Conservation (phyloP, 2,329 filamentous ascomycete species). For the Thelonectria blattea region DNA sequence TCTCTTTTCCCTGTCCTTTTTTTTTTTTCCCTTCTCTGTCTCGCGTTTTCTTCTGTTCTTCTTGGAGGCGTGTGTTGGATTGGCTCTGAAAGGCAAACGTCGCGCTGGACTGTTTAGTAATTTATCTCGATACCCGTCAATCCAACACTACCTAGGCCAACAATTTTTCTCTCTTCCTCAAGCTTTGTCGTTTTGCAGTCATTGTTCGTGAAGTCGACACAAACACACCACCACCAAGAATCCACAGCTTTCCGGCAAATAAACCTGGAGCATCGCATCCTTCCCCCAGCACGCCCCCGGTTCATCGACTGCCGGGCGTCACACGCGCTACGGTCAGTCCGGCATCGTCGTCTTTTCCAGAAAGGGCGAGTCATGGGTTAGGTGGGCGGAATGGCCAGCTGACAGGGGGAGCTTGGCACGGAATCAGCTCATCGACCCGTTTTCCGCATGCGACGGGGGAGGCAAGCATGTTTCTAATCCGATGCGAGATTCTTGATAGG, state of each 20-base stretch:
- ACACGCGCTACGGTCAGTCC: neutral
- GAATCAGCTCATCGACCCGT: neutral
- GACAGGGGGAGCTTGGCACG: neutral
- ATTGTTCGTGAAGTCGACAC: too few relatives aligned
- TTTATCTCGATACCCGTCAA: conserved; percentile 41
- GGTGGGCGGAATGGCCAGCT: neutral
- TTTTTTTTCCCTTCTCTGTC: conserved; percentile 13
- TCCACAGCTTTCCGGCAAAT: conserved; percentile 11
- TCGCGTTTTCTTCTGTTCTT: conserved; percentile 15
- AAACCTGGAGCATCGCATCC: neutral
- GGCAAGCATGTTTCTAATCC: too few relatives aligned
- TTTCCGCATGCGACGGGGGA: neutral
- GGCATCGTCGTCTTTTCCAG: too few relatives aligned
- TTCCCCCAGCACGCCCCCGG: conserved; percentile 4
- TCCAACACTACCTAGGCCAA: conserved; percentile 34
- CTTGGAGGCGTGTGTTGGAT: conserved; percentile 34
- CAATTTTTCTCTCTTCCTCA: neutral
- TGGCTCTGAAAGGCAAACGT: conserved; percentile 34
- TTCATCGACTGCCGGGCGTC: neutral
- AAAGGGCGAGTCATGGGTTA: too few relatives aligned
- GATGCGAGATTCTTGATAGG: too few relatives aligned
- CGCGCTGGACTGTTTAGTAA: conserved; percentile 37
- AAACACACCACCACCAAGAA: neutral
- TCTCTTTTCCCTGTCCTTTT: conserved; percentile 1
- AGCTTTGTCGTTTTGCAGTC: neutral